phyloP scores from a whole-genome alignment of 164 flowering plant species.

The Tinospora cordifolia region DNA sequence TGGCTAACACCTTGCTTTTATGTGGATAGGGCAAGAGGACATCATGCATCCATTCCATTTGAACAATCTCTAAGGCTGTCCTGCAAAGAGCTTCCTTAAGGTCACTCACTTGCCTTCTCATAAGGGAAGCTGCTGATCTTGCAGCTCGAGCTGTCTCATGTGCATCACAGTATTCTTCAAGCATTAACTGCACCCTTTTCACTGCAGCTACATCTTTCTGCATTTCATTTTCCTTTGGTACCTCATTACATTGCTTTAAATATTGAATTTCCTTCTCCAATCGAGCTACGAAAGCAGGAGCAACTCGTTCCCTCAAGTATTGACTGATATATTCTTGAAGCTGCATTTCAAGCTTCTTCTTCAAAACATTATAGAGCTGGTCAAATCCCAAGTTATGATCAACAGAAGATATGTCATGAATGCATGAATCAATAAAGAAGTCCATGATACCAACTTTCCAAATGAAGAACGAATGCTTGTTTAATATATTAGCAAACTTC shows the following conservation, averaged over 20 bases:
- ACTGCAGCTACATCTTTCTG: slow-evolving; percentile 46
- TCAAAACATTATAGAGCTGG: slow-evolving; percentile 54
- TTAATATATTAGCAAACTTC: slow-evolving; percentile 50
- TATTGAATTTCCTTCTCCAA: slow-evolving; percentile 62
- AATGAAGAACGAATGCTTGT: slow-evolving; percentile 53
- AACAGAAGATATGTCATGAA: slow-evolving; percentile 60
- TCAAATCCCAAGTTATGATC: slow-evolving; percentile 85
- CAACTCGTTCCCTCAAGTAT: slow-evolving; percentile 61
- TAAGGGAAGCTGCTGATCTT: slow-evolving; percentile 60
- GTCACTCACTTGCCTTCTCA: slow-evolving; percentile 68
- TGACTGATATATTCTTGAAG: slow-evolving; percentile 57
- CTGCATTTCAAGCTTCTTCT: slow-evolving; percentile 56
- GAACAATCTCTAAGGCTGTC: slow-evolving; percentile 68
- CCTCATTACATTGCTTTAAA: slow-evolving; percentile 35
- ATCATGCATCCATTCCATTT: slow-evolving; percentile 85
- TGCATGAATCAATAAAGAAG: slow-evolving; percentile 74
- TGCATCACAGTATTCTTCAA: slow-evolving; percentile 84
- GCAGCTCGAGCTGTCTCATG: slow-evolving; percentile 93
- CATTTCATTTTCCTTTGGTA: slow-evolving; percentile 31
- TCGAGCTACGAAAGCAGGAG: slow-evolving; percentile 46
- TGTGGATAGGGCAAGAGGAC: slow-evolving; percentile 32
- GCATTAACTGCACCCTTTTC: slow-evolving; percentile 60
- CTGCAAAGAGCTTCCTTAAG: slow-evolving; percentile 57
- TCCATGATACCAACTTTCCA: slow-evolving; percentile 80
- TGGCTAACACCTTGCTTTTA: slow-evolving; percentile 37